phyloP scores from a whole-genome alignment of 441 rosid species.

The Euphorbia schlechtendalii region DNA sequence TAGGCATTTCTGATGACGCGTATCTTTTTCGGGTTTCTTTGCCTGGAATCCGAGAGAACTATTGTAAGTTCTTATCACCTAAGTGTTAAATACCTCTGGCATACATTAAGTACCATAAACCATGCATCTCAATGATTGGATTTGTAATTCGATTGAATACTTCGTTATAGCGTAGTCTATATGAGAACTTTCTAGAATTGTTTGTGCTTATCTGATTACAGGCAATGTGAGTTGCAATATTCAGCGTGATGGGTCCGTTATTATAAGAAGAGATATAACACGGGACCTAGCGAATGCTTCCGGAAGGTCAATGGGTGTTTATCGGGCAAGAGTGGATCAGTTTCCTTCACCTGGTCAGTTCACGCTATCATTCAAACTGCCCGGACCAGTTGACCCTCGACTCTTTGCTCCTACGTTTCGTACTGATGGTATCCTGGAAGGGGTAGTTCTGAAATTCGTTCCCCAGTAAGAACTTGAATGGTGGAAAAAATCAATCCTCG shows the following conservation, averaged over 20 bases:
- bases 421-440: conserved; percentile 68
- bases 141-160: background rate
- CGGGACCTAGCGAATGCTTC: too few relatives aligned
- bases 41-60: conserved; percentile 51
- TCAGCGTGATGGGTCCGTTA: conserved; percentile 43
- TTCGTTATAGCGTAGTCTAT: too few relatives aligned
- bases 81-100: too few relatives aligned
- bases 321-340: too few relatives aligned
- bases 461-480: too few relatives aligned
- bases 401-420: conserved; percentile 40
- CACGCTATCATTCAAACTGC: conserved; percentile 42
- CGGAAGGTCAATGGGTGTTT: too few relatives aligned
- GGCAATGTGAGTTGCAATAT: conserved; percentile 49
- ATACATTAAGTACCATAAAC: background rate
- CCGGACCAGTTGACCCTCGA: too few relatives aligned
- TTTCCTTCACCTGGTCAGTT: too few relatives aligned
- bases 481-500: too few relatives aligned
- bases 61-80: conserved; percentile 34
- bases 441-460: conserved; percentile 40
- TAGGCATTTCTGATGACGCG: conserved; percentile 55
- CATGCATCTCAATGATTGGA: background rate
- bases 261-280: too few relatives aligned
- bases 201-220: too few relatives aligned
- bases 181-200: too few relatives aligned
- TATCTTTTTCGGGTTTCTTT: conserved; percentile 65